Evolutionary conservation across 495 filamentous ascomycete species (phyloP).

Genomic region (Annulohypoxylon bovei): DNA sequence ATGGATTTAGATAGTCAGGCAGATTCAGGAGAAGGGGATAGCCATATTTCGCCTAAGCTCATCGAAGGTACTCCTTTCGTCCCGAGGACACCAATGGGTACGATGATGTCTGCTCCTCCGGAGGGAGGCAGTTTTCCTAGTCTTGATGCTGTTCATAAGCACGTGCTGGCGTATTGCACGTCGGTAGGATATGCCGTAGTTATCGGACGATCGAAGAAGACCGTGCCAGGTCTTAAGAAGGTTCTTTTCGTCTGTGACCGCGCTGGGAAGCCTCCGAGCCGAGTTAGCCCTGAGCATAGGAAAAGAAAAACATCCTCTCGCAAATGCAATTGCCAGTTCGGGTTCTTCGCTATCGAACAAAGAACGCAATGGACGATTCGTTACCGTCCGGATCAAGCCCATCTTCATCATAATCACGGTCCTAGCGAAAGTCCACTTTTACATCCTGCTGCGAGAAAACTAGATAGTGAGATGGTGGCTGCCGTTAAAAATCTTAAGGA

Average conservation of each 20-base stretch:
- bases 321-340: slow-evolving; percentile 67
- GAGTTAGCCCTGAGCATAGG: slow-evolving; percentile 62
- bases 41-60: slow-evolving; percentile 54
- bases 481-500: slow-evolving; percentile 66
- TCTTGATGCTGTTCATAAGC: slow-evolving; percentile 63
- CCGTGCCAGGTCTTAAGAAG: slow-evolving; percentile 65
- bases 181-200: slow-evolving; percentile 67
- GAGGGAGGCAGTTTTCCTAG: slow-evolving; percentile 64
- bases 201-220: slow-evolving; percentile 67
- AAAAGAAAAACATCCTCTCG: slow-evolving; percentile 66
- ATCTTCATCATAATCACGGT: slow-evolving; percentile 64
- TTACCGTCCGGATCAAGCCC: slow-evolving; percentile 60
- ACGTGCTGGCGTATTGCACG: slow-evolving; percentile 62
- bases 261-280: slow-evolving; percentile 62
- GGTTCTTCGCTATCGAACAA: slow-evolving; percentile 67
- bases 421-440: slow-evolving; percentile 65
- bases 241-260: slow-evolving; percentile 67
- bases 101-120: slow-evolving; percentile 63
- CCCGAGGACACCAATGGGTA: slow-evolving; percentile 56
- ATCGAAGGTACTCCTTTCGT: slow-evolving; percentile 56
- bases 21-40: slow-evolving; percentile 51
- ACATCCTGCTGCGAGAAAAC: slow-evolving; percentile 65
- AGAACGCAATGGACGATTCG: slow-evolving; percentile 66
- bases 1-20: slow-evolving; percentile 55
- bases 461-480: slow-evolving; percentile 67